Conservation (phyloP, 805 yeast species). For the Priceomyces haplophilus region DNA sequence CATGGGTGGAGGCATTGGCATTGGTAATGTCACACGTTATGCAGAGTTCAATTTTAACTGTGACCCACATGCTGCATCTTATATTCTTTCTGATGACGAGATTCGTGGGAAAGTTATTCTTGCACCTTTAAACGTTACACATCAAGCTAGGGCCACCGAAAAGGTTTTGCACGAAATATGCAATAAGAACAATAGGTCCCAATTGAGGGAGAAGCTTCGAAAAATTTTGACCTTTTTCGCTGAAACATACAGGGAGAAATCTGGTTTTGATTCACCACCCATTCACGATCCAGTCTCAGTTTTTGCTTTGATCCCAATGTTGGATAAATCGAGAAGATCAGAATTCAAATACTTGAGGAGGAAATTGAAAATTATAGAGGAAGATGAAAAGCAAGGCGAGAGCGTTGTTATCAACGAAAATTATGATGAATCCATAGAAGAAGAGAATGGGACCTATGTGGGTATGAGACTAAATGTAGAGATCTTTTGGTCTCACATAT, state of each 20-base stretch:
- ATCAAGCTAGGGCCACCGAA: slow-evolving; percentile 51
- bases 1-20: slow-evolving; percentile 71
- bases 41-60: slow-evolving; percentile 76
- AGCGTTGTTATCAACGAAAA: slow-evolving; percentile 6
- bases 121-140: slow-evolving; percentile 69
- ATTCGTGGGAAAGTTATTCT: slow-evolving; percentile 51
- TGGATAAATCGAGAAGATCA: slow-evolving; percentile 15
- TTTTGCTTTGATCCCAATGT: slow-evolving; percentile 51
- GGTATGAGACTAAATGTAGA: slow-evolving; percentile 14
- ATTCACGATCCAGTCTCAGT: slow-evolving; percentile 80
- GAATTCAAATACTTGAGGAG: slow-evolving; percentile 26
- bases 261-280: slow-evolving; percentile 47
- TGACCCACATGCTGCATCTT: slow-evolving; percentile 74
- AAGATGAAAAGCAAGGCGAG: slow-evolving; percentile 33
- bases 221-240: slow-evolving; percentile 22
- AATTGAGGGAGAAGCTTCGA: slow-evolving; percentile 39
- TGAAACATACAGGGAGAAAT: slow-evolving; percentile 9
- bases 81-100: slow-evolving; percentile 46
- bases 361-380: slow-evolving; percentile 20
- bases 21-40: slow-evolving; percentile 49
- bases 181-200: slow-evolving; percentile 33
- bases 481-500: slow-evolving; percentile 16
- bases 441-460: slow-evolving; percentile 15
- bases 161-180: slow-evolving; percentile 21
- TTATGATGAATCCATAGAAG: slow-evolving; percentile 10